Evolutionary conservation across 1,284 basidiomycete species (phyloP), one percentile per base, ranked within the genome.

Genomic region (Trichosporon sp.): DNA sequence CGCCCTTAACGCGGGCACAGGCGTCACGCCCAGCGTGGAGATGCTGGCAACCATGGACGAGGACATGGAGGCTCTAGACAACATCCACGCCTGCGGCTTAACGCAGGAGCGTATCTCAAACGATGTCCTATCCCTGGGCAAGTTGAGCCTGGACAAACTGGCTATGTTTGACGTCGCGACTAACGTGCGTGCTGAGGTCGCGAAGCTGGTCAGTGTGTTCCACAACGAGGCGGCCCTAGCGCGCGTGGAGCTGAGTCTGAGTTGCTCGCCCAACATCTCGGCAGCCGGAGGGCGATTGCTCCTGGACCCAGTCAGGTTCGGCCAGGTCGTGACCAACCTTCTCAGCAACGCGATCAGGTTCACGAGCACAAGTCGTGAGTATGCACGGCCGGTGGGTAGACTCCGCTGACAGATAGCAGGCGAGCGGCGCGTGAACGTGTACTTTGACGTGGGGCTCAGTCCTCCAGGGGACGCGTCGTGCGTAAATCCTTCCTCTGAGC

Each of bases 21-120:
- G 8, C 3, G 19, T 59, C 10, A 4, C 7, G 26, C 26, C 83
- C 0, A 79, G 79, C 1, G 66, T 75, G 19, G 79, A 80, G 65
- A 73, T 85, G 5, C 66, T 85, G 37, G 75, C 71, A 51, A 81
- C 78, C 21, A 81, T 85, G 68, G 79, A 82, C 14, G 84, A 85
- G 65, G 84, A 83, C 72, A 73, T 85, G 5, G 83, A 83, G 8
- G 79, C 81, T 1, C 68, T 82, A 59, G 81, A 81, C 69, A 80
- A 80, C 67, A 81, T 83, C 61, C 81, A 83, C 68, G 80, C 81
- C 68, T 81, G 80, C 69, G 84, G 84, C 37, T 73, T 85, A 26
- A 77, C 83, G 12, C 85, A 86, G 76, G 84, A 85, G 71, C 78
- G 84, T 43, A 85, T 86, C 65, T 81, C 81, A 46, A 85, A 85